phyloP scores from a whole-genome alignment of 345 rosid species.

The Boechera stricta region DNA sequence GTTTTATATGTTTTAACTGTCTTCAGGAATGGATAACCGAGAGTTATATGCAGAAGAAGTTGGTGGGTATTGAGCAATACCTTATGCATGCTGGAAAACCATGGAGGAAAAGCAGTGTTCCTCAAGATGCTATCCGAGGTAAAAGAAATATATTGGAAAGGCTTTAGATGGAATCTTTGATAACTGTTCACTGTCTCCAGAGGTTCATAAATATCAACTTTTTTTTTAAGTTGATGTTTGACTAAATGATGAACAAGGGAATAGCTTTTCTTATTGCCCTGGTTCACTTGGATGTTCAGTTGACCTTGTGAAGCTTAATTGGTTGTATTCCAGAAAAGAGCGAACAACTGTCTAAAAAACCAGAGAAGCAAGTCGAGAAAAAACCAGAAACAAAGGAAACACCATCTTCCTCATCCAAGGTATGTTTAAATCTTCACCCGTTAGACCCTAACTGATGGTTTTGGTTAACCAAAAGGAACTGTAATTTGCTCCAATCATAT shows the following conservation, averaged over 20 bases:
- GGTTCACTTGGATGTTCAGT: slow-evolving; percentile 1
- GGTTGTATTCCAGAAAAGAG: slow-evolving; percentile 56
- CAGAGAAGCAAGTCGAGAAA: slow-evolving; percentile 55
- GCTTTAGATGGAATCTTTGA: slow-evolving; percentile 16
- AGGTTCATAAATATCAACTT: slow-evolving; percentile 9
- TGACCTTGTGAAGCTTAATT: slow-evolving; percentile 38
- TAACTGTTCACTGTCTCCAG: not conserved
- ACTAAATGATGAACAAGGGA: slow-evolving; percentile 4
- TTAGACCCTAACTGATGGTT: slow-evolving; percentile 7
- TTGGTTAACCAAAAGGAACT: slow-evolving; percentile 26
- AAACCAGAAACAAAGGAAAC: slow-evolving; percentile 50
- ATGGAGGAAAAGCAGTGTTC: slow-evolving; percentile 61
- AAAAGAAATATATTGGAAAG: slow-evolving; percentile 14
- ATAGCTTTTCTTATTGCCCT: slow-evolving; percentile 22
- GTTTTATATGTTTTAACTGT: slow-evolving; percentile 4
- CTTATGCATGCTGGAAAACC: slow-evolving; percentile 92
- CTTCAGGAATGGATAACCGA: slow-evolving; percentile 84
- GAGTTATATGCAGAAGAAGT: slow-evolving; percentile 68
- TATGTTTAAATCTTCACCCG: slow-evolving; percentile 32
- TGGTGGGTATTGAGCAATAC: slow-evolving; percentile 79
- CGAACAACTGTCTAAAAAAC: slow-evolving; percentile 46
- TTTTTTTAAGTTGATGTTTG: not conserved
- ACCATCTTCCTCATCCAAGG: slow-evolving; percentile 56
- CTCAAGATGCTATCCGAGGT: slow-evolving; percentile 53
- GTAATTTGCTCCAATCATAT: slow-evolving; percentile 6